Evolutionary conservation across 768 basidiomycete species (phyloP).

Genomic region (Rhizopogon vesiculosus): DNA sequence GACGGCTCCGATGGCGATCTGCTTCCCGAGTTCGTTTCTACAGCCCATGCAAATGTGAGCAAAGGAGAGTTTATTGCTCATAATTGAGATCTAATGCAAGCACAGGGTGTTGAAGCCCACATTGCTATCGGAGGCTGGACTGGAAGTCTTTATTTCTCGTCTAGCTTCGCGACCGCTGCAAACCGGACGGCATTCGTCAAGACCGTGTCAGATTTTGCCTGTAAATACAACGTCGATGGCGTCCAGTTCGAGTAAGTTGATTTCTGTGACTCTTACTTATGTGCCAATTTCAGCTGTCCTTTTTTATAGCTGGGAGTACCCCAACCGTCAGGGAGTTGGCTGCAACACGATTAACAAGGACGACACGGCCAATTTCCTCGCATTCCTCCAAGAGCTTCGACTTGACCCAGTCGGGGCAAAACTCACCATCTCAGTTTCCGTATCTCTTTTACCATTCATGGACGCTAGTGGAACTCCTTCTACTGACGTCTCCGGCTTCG

Average conservation of each 20-base stretch:
- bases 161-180: slow-evolving; percentile 39
- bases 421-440: slow-evolving; percentile 66
- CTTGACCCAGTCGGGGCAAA: slow-evolving; percentile 41
- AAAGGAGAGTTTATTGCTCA: too few relatives aligned
- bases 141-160: slow-evolving; percentile 54
- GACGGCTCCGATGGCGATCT: slow-evolving; percentile 40
- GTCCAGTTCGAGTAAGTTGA: slow-evolving; percentile 50
- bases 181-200: slow-evolving; percentile 55
- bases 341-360: slow-evolving; percentile 54
- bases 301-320: slow-evolving; percentile 44
- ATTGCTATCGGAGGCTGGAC: slow-evolving; percentile 60
- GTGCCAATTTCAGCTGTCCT: slow-evolving; percentile 6
- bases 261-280: not conserved
- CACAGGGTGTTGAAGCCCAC: slow-evolving; percentile 47
- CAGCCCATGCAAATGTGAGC: slow-evolving; percentile 34
- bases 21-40: slow-evolving; percentile 53
- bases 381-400: slow-evolving; percentile 70
- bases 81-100: not conserved
- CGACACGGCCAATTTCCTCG: slow-evolving; percentile 76
- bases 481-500: slow-evolving; percentile 68
- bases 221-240: slow-evolving; percentile 49
- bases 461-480: slow-evolving; percentile 57
- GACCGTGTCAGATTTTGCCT: slow-evolving; percentile 40
- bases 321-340: slow-evolving; percentile 56
- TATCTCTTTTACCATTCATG: slow-evolving; percentile 58